Percentiles rank a stretch among this genome's conserved stretches.
These are phyloP conservation scores for Balamuthia mandrillaris DNA, from an alignment of 208 protist species.

Conservation along the genomic window DNA sequence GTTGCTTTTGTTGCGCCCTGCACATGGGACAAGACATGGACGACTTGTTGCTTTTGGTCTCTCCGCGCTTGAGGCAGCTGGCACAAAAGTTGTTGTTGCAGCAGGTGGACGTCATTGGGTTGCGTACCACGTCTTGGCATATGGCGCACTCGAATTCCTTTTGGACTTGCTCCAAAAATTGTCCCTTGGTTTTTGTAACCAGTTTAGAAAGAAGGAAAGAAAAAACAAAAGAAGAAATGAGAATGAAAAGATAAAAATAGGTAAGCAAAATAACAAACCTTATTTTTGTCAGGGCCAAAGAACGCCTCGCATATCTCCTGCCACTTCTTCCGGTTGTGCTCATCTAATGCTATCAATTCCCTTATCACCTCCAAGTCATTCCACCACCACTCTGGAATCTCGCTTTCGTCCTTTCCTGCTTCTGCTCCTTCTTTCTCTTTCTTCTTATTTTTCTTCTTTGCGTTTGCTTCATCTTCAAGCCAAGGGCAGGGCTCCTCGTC, in stretches of 20 bases:
- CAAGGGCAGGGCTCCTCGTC: not conserved
- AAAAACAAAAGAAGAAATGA: not conserved
- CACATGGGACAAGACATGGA: no score
- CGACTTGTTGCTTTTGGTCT: no score
- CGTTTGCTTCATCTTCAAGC: not conserved
- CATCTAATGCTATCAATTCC: not conserved
- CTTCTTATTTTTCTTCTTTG: not conserved
- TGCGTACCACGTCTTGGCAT: not conserved
- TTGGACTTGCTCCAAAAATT: not conserved
- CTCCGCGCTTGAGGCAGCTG: no score
- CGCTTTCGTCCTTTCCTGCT: no score
- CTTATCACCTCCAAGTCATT: not conserved
- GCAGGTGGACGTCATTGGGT: not conserved
- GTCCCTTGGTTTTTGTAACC: not conserved
- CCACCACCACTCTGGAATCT: no score
- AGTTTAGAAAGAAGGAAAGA: not conserved
- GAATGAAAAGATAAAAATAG: no score
- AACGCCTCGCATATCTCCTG: not conserved
- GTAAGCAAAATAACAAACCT: not conserved
- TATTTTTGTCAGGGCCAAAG: not conserved
- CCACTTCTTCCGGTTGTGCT: not conserved
- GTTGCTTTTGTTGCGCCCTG: no score
- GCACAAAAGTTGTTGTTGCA: not conserved
- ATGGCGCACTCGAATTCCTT: not conserved
- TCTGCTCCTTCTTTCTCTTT: not conserved